phyloP scores from a whole-genome alignment of 805 yeast species.

The Barnettozyma botsteinii region DNA sequence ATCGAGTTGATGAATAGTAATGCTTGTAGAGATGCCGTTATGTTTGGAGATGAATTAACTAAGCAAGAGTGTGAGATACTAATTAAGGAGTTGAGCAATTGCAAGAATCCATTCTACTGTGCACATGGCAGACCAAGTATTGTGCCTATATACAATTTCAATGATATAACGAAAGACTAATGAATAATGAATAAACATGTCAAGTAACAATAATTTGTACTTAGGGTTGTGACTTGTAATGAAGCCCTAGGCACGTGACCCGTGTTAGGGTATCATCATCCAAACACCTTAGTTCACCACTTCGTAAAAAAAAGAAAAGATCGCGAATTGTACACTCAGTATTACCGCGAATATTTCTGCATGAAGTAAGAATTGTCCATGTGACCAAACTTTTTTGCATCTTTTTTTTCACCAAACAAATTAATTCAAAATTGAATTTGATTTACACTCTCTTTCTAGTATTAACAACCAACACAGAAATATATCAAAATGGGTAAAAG shows the following conservation, averaged over 20 bases:
- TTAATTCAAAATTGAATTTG: slow-evolving; percentile 2
- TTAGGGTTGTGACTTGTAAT: too few species aligned
- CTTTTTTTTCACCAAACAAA: slow-evolving; percentile 5
- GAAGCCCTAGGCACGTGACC: too few species aligned
- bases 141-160: slow-evolving; percentile 41
- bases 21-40: slow-evolving; percentile 66
- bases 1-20: slow-evolving; percentile 47
- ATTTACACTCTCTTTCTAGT: slow-evolving; percentile 3
- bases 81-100: slow-evolving; percentile 36
- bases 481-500: slow-evolving; percentile 27
- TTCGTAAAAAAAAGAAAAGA: too few species aligned
- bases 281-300: too few species aligned
- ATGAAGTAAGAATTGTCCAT: neutral
- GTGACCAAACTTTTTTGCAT: slow-evolving; percentile 13
- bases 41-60: slow-evolving; percentile 58
- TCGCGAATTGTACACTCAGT: slow-evolving; percentile 2
- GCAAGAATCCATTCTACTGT: slow-evolving; percentile 66
- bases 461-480: slow-evolving; percentile 9
- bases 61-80: slow-evolving; percentile 39
- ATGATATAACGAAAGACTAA: neutral
- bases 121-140: slow-evolving; percentile 84
- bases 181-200: neutral
- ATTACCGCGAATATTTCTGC: neutral
- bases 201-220: too few species aligned
- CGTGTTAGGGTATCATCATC: neutral